phyloP scores from a whole-genome alignment of 225 moss, liverwort and hornwort genomes.

The Antitrichia curtipendula region DNA sequence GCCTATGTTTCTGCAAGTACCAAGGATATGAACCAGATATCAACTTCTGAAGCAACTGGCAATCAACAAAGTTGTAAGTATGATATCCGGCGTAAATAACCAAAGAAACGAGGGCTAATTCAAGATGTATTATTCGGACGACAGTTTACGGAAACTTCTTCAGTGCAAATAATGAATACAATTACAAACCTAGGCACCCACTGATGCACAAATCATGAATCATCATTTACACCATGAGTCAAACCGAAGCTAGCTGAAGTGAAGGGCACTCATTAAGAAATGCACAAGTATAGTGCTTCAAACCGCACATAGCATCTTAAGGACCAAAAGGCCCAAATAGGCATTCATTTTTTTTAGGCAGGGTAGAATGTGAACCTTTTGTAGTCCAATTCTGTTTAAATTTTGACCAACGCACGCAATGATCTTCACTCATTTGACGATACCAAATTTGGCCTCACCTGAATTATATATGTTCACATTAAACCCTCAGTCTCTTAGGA shows the following conservation, averaged over 20 bases:
- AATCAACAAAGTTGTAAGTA: neutral
- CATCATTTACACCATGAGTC: neutral
- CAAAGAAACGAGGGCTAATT: neutral
- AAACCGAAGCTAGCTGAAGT: neutral
- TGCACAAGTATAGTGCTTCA: neutral
- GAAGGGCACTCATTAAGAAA: neutral
- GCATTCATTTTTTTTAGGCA: neutral
- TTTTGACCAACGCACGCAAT: neutral
- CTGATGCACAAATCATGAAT: neutral
- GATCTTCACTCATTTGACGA: neutral
- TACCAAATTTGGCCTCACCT: neutral
- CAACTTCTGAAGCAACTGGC: neutral
- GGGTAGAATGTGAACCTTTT: neutral
- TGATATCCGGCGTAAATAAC: neutral
- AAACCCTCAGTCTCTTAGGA: neutral
- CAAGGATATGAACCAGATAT: neutral
- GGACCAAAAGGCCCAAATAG: neutral
- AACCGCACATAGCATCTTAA: neutral
- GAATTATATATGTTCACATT: neutral
- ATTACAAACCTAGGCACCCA: neutral
- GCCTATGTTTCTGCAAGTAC: constrained; percentile 35
- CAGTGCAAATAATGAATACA: neutral
- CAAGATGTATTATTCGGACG: neutral
- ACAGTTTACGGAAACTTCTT: neutral
- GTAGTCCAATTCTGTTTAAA: neutral